Evolutionary conservation across 2,329 filamentous ascomycete species (phyloP).

Genomic region (Aspergillus unguis): DNA sequence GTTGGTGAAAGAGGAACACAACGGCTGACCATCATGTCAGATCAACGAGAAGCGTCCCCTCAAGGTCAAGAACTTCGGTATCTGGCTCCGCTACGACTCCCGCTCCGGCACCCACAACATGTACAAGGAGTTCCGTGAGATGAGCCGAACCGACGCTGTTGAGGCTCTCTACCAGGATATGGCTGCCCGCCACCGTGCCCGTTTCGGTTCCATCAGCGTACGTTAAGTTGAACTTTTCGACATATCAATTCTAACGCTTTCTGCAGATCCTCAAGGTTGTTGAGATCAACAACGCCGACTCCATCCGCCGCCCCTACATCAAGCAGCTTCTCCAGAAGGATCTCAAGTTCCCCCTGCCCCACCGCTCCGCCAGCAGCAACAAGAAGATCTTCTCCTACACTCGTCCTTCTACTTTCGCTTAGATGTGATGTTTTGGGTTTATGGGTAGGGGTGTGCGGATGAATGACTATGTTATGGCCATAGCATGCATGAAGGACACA

Average conservation of each 20-base stretch:
- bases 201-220: slow-evolving; percentile 99
- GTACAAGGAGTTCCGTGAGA: slow-evolving; percentile 99
- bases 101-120: slow-evolving; percentile 99
- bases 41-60: slow-evolving; percentile 98
- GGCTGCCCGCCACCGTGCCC: slow-evolving; percentile 96
- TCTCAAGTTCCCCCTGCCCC: slow-evolving; percentile 97
- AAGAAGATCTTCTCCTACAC: slow-evolving; percentile 87
- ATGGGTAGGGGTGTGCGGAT: slow-evolving; percentile 39
- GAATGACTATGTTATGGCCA: slow-evolving; percentile 43
- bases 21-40: slow-evolving; percentile 46
- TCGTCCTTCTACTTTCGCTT: slow-evolving; percentile 97
- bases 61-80: slow-evolving; percentile 99
- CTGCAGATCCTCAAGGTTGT: slow-evolving; percentile 93
- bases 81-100: slow-evolving; percentile 99
- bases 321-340: slow-evolving; percentile 94
- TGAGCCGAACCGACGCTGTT: slow-evolving; percentile 92
- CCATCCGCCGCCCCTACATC: slow-evolving; percentile 98
- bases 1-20: slow-evolving; percentile 10
- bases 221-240: slow-evolving; percentile 38
- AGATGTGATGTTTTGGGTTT: slow-evolving; percentile 51
- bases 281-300: slow-evolving; percentile 90
- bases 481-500: slow-evolving; percentile 41
- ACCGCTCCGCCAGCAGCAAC: slow-evolving; percentile 80
- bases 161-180: slow-evolving; percentile 99
- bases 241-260: slow-evolving; percentile 8